Percentiles rank a stretch among this genome's conserved stretches.
Conservation (phyloP, 345 rosid species). For the Barbarea vulgaris region DNA sequence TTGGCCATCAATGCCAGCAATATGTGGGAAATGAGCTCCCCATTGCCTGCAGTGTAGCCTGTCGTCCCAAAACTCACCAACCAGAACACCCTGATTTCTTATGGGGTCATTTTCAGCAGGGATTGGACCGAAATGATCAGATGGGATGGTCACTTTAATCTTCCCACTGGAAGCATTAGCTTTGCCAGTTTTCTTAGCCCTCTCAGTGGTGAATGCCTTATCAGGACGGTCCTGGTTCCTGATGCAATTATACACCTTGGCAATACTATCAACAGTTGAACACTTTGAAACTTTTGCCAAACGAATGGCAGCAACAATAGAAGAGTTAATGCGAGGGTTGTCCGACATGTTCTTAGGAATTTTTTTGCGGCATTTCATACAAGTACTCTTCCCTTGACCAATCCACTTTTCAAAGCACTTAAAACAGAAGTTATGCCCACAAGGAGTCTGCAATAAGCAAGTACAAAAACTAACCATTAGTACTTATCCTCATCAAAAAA, state of each 20-base stretch:
- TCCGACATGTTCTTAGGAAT: conserved; percentile 50
- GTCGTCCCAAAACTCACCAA: conserved; percentile 76
- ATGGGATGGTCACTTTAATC: conserved; percentile 62
- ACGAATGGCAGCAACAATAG: conserved; percentile 63
- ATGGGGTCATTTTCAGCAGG: conserved; percentile 65
- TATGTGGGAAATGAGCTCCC: conserved; percentile 82
- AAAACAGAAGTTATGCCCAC: conserved; percentile 81
- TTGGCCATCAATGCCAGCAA: conserved; percentile 84
- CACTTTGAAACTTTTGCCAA: conserved; percentile 50
- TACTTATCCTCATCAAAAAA: neutral
- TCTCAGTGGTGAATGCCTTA: conserved; percentile 63
- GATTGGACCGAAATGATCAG: conserved; percentile 86
- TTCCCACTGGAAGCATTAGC: conserved; percentile 84
- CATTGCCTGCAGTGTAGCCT: conserved; percentile 70
- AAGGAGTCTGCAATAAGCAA: conserved; percentile 59
- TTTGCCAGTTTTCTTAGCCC: conserved; percentile 66
- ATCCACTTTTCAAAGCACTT: conserved; percentile 72
- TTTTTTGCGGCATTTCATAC: conserved; percentile 56
- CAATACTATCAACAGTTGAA: neutral
- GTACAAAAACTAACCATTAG: conserved; percentile 11
- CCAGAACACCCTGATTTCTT: conserved; percentile 66
- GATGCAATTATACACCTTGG: conserved; percentile 45
- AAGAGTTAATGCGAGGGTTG: conserved; percentile 65
- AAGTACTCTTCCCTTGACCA: conserved; percentile 50
- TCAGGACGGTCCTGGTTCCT: conserved; percentile 65